Base-by-base conservation (phyloP, 2,329 filamentous ascomycete species). In the Leptographium flavum region DNA sequence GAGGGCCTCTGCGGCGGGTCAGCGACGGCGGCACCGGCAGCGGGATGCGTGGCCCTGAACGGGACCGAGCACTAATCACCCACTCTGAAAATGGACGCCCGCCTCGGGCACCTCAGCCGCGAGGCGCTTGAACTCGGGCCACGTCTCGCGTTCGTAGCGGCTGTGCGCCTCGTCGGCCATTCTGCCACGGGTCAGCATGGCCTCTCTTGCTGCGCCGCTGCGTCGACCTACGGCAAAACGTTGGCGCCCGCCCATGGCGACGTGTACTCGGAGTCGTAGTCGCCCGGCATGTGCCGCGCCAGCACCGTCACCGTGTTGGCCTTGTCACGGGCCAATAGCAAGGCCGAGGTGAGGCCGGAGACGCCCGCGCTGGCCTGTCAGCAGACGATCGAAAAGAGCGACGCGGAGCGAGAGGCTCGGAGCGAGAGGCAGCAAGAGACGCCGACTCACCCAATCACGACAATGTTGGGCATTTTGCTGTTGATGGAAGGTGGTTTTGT, bases 211-310 rank as follows among this genome's bases (percentile, higher is more conserved):
- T 14, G 33, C 3, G 1, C 5, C 5, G 13, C 23, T 3, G 23
- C 10, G 5, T 21, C n/a, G 22, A 68, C 79, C 50, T 55, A 84
- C 79, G 83, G 86, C 48, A 82, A 60, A 56, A 79, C 80, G 57
- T 92, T 90, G 50, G 86, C 87, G 14, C 87, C 87, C 4, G 87
- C 87, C 83, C 85, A 93, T 1, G 86, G 87, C 6, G 85, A 93
- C 1, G 85, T 81, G 60, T 94, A 95, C 67, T 93, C 83, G 53
- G 88, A 81, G 53, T 90, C 83, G 61, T 90, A 92, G 65, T 95
- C 88, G 31, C 88, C 88, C 0, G 88, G 88, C 82, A 94, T 92
- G 59, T 94, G 83, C 57, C 90, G 93, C 5, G 86, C 61, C 3
- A 66, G 55, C 1, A 67, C 56, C 1, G 63, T 63, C 43, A 67